phyloP scores from a whole-genome alignment of 2,329 filamentous ascomycete species.

The Shiraia bambusicola region DNA sequence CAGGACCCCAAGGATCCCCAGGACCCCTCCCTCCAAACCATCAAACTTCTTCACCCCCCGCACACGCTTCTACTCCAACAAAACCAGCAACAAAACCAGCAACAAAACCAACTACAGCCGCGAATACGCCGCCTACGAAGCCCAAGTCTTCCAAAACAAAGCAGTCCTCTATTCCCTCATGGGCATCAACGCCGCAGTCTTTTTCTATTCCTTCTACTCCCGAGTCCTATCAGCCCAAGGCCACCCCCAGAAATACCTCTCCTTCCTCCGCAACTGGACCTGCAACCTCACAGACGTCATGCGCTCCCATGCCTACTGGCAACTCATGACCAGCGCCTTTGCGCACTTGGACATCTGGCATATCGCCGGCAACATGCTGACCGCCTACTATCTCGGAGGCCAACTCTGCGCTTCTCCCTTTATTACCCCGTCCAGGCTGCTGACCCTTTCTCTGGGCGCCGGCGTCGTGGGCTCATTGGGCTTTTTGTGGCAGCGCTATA shows the following conservation, averaged over 20 bases:
- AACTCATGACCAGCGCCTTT: constrained; percentile 45
- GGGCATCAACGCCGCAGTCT: constrained; percentile 46
- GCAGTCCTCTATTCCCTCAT: constrained; percentile 41
- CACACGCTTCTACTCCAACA: constrained; percentile 8
- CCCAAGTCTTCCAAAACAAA: constrained; percentile 15
- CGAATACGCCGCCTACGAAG: neutral
- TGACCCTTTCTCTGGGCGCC: constrained; percentile 35
- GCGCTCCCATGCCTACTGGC: constrained; percentile 39
- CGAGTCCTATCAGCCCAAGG: constrained; percentile 25
- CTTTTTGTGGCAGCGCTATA: constrained; percentile 17
- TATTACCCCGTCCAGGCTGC: constrained; percentile 28
- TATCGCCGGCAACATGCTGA: constrained; percentile 47
- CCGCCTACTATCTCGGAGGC: constrained; percentile 41
- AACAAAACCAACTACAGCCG: constrained; percentile 4
- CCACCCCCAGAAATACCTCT: constrained; percentile 8
- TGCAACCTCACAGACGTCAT: constrained; percentile 31
- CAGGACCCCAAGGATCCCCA: neutral
- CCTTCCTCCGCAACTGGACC: constrained; percentile 36
- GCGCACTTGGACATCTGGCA: constrained; percentile 42
- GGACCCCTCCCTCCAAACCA: constrained; percentile 10
- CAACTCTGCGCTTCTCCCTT: constrained; percentile 35
- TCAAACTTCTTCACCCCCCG: constrained; percentile 23
- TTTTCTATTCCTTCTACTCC: constrained; percentile 41
- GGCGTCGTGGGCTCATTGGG: constrained; percentile 26
- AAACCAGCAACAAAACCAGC: too few species aligned